Percentiles rank a stretch among this genome's conserved stretches.
Evolutionary conservation across 2,329 filamentous ascomycete genomes (phyloP).

Genomic region (Exserohilum rostratum): DNA sequence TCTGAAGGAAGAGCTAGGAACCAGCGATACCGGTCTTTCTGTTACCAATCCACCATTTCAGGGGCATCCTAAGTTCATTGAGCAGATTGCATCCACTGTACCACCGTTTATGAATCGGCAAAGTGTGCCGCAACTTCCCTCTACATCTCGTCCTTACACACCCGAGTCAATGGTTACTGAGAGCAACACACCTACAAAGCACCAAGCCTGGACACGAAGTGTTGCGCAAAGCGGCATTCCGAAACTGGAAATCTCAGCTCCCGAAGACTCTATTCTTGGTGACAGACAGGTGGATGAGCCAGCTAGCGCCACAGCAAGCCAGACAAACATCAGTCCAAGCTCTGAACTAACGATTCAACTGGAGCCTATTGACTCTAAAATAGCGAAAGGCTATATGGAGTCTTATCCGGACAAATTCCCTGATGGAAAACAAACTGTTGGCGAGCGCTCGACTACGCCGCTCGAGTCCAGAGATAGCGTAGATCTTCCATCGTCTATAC

Average conservation of each 20-base stretch:
- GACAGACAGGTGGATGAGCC: background rate
- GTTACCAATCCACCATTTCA: background rate
- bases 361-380: background rate
- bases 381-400: too few species aligned
- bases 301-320: background rate
- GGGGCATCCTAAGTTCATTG: too few species aligned
- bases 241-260: background rate
- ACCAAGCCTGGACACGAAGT: background rate
- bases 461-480: background rate
- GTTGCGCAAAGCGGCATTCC: background rate
- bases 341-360: background rate
- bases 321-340: background rate
- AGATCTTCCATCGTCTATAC: background rate
- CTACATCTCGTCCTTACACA: background rate
- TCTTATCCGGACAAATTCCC: too few species aligned
- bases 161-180: background rate
- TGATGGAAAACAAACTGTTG: background rate
- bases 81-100: too few species aligned
- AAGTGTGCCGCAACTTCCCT: background rate
- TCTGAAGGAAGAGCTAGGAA: background rate
- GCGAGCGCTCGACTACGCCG: background rate
- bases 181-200: background rate
- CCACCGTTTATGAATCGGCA: background rate
- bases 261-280: background rate
- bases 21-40: too few species aligned